Percentiles rank a stretch among this genome's conserved stretches.
These are phyloP conservation scores for Trypanosoma lewisi DNA, from an alignment of 208 protist genomes.

Conservation along the genomic window DNA sequence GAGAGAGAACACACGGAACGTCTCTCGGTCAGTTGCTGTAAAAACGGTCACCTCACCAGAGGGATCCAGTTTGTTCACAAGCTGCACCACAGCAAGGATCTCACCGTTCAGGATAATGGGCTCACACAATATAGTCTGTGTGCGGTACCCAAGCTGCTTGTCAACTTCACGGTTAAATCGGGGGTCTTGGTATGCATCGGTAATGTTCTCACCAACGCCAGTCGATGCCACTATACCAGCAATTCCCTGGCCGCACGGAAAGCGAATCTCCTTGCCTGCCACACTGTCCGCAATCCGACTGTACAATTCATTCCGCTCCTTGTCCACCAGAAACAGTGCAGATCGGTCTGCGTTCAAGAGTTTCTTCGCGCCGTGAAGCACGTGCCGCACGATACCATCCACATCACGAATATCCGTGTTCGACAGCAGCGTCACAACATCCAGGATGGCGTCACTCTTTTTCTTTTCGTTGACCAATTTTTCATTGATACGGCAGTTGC, in stretches of 20 bases:
- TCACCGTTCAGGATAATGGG: constrained; percentile 71
- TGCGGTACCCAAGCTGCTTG: constrained; percentile 75
- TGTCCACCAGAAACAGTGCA: constrained; percentile 76
- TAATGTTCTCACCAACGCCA: constrained; percentile 66
- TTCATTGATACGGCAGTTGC: constrained; percentile 72
- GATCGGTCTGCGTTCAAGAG: constrained; percentile 69
- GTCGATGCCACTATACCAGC: constrained; percentile 67
- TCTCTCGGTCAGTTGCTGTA: constrained; percentile 47
- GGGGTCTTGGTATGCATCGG: constrained; percentile 68
- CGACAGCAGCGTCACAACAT: constrained; percentile 67
- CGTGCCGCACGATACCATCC: constrained; percentile 61
- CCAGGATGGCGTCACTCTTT: constrained; percentile 68
- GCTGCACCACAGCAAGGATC: constrained; percentile 78
- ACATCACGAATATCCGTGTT: constrained; percentile 78
- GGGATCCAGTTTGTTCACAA: constrained; percentile 49
- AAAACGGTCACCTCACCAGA: constrained; percentile 55
- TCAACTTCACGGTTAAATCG: constrained; percentile 81
- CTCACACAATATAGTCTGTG: constrained; percentile 75
- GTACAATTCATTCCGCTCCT: constrained; percentile 84
- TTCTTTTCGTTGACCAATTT: constrained; percentile 59
- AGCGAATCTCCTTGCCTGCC: constrained; percentile 65
- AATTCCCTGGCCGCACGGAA: constrained; percentile 73
- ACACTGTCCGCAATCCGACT: constrained; percentile 67
- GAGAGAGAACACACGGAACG: constrained; percentile 74
- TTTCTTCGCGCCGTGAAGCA: constrained; percentile 69